Conservation (phyloP, 352 stramenopile genomes). For the Pythium sp. region DNA sequence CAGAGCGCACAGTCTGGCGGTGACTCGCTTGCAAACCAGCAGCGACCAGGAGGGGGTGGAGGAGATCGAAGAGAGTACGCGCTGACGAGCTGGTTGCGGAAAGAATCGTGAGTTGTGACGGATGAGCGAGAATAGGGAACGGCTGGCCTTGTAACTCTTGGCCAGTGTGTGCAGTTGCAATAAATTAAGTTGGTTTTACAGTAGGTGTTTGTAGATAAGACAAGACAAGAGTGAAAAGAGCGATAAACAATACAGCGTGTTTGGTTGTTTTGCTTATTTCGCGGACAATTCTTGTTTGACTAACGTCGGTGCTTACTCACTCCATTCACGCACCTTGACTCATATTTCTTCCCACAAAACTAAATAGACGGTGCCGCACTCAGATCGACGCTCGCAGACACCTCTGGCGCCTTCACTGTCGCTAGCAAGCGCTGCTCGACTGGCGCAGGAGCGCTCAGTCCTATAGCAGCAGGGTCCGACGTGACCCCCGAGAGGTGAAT, state of each 20-base stretch:
- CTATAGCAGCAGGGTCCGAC: conserved; percentile 31
- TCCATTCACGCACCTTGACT: background rate
- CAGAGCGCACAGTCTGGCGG: conserved; percentile 11
- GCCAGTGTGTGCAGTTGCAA: background rate
- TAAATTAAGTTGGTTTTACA: conserved; percentile 6
- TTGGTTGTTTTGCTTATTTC: background rate
- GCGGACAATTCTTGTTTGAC: background rate
- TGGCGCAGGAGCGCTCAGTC: conserved; percentile 52
- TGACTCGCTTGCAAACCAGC: conserved; percentile 21
- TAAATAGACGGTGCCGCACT: conserved; percentile 52
- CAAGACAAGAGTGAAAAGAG: background rate
- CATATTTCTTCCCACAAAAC: background rate
- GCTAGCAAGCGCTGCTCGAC: conserved; percentile 66
- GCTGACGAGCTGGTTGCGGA: conserved; percentile 67
- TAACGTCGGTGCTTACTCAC: background rate
- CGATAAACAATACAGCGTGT: background rate
- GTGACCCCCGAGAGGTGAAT: conserved; percentile 44
- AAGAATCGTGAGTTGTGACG: conserved; percentile 20
- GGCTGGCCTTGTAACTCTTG: background rate
- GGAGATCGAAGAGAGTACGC: conserved; percentile 51
- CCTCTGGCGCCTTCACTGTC: conserved; percentile 49
- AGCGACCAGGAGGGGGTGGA: conserved; percentile 15
- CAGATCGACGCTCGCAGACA: conserved; percentile 43
- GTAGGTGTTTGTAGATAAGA: background rate
- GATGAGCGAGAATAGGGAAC: background rate